Base-by-base conservation (phyloP, 2,329 filamentous ascomycete genomes). In the Allantophomopsis cytisporea region DNA sequence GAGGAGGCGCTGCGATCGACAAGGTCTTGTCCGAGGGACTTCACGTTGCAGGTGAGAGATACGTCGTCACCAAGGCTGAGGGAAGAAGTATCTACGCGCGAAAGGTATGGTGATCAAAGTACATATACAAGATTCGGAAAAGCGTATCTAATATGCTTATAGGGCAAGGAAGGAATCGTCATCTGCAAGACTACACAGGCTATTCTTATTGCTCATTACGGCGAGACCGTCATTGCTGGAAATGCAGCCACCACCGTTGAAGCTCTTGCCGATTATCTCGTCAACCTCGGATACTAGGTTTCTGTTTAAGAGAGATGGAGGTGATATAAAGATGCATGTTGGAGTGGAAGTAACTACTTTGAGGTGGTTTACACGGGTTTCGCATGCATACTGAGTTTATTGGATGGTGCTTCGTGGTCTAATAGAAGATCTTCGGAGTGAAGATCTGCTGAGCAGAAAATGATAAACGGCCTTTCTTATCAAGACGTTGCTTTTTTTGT, bases 131-230 rank as follows among this genome's bases (percentile, higher is more conserved):
- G 5, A 28, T 28, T 12, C 23, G 23, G 8, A 12, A 28, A 6
- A 28, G 23, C 7, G 8, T 3, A 28, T 12, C 23, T 28, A 28
- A 38, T 20, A 30, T 3, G 7, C 15, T 13, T 36, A 40, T 46
- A 84, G 80, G 86, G 83, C 52, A 84, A 80, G 59, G 75, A 80
- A 58, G 91, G 91, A 49, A 64, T 94, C 54, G 70, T 81, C 57
- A 75, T 91, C 53, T 79, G 80, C 63, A 94, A 93, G 71, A 93
- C 89, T 54, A 80, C 72, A 55, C 81, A 93, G 65, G 85, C 87
- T 51, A 79, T 96, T 60, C 75, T 98, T 58, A 65, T 98, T 59
- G 83, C 77, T 51, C 86, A 94, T 69, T 86, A 96, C 71, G 71
- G 69, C 50, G 85, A 94, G 60, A 60, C 60, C 45, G 66, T 79